Percentiles rank a stretch among this genome's conserved stretches.
Evolutionary conservation across 768 basidiomycete genomes (phyloP).

Genomic region (Termitomyces sp.): DNA sequence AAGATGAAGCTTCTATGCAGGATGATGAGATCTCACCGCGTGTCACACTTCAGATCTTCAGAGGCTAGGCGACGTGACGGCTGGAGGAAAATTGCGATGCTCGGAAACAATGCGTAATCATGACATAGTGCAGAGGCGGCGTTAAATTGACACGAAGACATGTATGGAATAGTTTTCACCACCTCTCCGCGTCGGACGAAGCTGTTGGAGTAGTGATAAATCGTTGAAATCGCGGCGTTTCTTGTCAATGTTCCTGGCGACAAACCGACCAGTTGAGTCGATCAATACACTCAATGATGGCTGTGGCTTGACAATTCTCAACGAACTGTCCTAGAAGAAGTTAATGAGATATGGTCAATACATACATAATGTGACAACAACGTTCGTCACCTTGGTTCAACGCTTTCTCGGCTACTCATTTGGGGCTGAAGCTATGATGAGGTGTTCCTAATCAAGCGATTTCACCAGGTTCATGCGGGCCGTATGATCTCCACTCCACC

Average conservation of each 20-base stretch:
- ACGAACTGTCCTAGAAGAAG: not conserved
- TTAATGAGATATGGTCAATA: no score
- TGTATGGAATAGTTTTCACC: not conserved
- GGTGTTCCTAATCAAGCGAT: not conserved
- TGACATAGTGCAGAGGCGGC: not conserved
- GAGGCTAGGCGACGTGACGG: no score
- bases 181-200: slow-evolving; percentile 3
- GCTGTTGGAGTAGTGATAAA: not conserved
- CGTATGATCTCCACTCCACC: slow-evolving; percentile 5
- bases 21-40: not conserved
- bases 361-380: no score
- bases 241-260: not conserved
- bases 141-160: not conserved
- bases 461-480: not conserved
- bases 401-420: not conserved
- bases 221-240: not conserved
- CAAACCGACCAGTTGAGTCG: not conserved
- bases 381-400: not conserved
- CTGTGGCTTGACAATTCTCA: not conserved
- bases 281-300: not conserved
- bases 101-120: not conserved
- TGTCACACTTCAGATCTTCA: not conserved
- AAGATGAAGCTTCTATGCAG: not conserved
- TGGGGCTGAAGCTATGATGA: not conserved
- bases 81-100: not conserved